phyloP scores from a whole-genome alignment of 1,284 basidiomycete genomes.

The Omphalotus olearius region DNA sequence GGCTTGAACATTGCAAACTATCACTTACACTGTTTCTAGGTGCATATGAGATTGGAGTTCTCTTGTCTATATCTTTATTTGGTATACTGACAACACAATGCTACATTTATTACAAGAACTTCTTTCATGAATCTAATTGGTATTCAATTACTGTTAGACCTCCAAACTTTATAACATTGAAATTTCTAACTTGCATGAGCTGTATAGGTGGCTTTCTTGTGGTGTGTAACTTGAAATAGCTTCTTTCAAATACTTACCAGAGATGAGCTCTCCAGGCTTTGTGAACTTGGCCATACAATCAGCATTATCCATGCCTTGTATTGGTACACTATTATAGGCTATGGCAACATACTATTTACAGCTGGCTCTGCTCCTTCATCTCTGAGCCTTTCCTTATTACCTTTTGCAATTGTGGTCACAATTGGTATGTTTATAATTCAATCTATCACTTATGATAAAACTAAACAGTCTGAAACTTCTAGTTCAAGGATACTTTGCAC shows the following conservation, averaged over 20 bases:
- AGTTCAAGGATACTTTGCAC: slow-evolving; percentile 1
- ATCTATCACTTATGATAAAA: neutral
- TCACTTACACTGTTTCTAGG: neutral
- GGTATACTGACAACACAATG: slow-evolving; percentile 2
- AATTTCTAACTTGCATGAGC: too few relatives aligned
- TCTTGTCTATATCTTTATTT: slow-evolving; percentile 1
- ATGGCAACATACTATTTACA: neutral
- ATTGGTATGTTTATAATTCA: neutral
- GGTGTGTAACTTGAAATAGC: neutral
- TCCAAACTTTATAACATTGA: too few relatives aligned
- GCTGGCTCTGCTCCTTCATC: neutral
- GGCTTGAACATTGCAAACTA: too few relatives aligned
- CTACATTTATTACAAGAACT: slow-evolving; percentile 5
- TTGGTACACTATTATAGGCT: neutral
- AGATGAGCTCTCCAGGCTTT: neutral
- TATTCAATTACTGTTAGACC: too few relatives aligned
- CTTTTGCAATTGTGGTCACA: neutral
- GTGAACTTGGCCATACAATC: slow-evolving; percentile 1
- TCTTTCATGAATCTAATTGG: neutral
- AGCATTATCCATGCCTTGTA: neutral
- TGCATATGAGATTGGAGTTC: slow-evolving; percentile 5
- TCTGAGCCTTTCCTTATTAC: neutral
- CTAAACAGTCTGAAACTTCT: neutral
- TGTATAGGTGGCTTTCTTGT: neutral
- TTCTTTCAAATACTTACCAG: too few relatives aligned